Percentiles rank a stretch among this genome's conserved stretches.
Conservation (phyloP, 2,329 filamentous ascomycete species). For the Xylogone sp. region DNA sequence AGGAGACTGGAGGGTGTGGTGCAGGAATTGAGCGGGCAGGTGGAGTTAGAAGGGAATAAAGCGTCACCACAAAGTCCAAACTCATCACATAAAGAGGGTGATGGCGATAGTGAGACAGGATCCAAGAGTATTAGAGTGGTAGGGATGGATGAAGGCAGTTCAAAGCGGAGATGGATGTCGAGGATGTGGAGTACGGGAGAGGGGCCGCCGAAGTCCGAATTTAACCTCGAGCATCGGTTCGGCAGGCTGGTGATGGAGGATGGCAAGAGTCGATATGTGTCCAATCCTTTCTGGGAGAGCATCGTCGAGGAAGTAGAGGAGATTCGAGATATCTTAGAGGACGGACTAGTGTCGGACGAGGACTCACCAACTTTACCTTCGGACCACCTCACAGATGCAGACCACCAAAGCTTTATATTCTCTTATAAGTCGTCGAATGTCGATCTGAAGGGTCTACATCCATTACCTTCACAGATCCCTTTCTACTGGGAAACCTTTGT, state of each 20-base stretch:
- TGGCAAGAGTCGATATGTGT: slow-evolving; percentile 66
- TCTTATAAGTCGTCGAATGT: slow-evolving; percentile 70
- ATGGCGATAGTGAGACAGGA: slow-evolving; percentile 9
- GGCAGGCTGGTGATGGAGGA: slow-evolving; percentile 67
- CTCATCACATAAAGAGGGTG: slow-evolving; percentile 16
- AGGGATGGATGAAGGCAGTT: slow-evolving; percentile 24
- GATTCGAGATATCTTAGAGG: slow-evolving; percentile 26
- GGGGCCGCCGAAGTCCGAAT: slow-evolving; percentile 20
- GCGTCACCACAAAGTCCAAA: slow-evolving; percentile 21
- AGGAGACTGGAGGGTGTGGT: slow-evolving; percentile 74
- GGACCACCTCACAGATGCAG: slow-evolving; percentile 54
- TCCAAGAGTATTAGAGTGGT: slow-evolving; percentile 16
- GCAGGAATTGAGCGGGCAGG: slow-evolving; percentile 62
- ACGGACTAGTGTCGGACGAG: slow-evolving; percentile 20
- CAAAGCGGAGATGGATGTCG: slow-evolving; percentile 20
- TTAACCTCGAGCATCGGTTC: slow-evolving; percentile 46
- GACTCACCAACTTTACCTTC: slow-evolving; percentile 26
- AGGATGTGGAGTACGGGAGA: slow-evolving; percentile 17
- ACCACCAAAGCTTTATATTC: slow-evolving; percentile 69
- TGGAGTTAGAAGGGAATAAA: slow-evolving; percentile 30
- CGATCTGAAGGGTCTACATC: slow-evolving; percentile 61
- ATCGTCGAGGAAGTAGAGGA: slow-evolving; percentile 61
- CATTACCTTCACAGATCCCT: slow-evolving; percentile 59
- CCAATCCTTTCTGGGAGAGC: slow-evolving; percentile 71
- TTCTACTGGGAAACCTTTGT: slow-evolving; percentile 69